phyloP scores from a whole-genome alignment of 495 filamentous ascomycete species.

The Podospora anserina region DNA sequence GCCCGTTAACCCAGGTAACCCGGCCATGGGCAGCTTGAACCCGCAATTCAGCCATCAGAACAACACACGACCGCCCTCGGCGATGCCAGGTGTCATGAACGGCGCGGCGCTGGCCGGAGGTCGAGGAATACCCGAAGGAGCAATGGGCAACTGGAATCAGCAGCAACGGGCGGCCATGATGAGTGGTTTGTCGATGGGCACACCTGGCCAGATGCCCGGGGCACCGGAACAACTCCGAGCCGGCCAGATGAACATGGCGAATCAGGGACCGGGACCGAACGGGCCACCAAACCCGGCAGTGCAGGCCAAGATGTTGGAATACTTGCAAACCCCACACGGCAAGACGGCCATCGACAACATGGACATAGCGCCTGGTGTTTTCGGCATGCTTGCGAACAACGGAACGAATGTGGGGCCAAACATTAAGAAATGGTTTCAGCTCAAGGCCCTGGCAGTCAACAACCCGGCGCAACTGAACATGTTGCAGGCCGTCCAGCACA shows the following conservation, averaged over 20 bases:
- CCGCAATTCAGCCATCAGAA: constrained; percentile 34
- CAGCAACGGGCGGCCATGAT: constrained; percentile 20
- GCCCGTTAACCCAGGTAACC: constrained; percentile 36
- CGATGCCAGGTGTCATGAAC: constrained; percentile 24
- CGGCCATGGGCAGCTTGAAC: constrained; percentile 34
- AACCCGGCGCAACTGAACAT: constrained; percentile 40
- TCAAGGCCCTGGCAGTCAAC: constrained; percentile 60
- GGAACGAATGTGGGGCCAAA: constrained; percentile 48
- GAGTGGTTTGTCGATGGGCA: constrained; percentile 19
- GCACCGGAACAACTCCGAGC: constrained; percentile 22
- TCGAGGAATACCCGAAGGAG: constrained; percentile 33
- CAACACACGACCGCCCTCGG: constrained; percentile 26
- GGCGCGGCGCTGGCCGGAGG: constrained; percentile 26
- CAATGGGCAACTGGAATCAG: constrained; percentile 23
- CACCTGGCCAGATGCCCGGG: constrained; percentile 23
- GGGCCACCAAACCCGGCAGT: constrained; percentile 12
- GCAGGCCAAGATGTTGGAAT: constrained; percentile 20
- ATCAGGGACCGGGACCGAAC: constrained; percentile 7
- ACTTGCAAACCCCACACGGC: constrained; percentile 21
- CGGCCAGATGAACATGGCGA: constrained; percentile 18
- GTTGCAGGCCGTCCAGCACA: constrained; percentile 51
- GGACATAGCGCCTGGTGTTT: constrained; percentile 32
- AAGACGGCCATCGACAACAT: constrained; percentile 37
- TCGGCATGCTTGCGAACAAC: constrained; percentile 22
- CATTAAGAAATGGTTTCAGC: constrained; percentile 67